Conservation (phyloP, 2,329 filamentous ascomycete genomes). For the Acrodontium crateriforme region DNA sequence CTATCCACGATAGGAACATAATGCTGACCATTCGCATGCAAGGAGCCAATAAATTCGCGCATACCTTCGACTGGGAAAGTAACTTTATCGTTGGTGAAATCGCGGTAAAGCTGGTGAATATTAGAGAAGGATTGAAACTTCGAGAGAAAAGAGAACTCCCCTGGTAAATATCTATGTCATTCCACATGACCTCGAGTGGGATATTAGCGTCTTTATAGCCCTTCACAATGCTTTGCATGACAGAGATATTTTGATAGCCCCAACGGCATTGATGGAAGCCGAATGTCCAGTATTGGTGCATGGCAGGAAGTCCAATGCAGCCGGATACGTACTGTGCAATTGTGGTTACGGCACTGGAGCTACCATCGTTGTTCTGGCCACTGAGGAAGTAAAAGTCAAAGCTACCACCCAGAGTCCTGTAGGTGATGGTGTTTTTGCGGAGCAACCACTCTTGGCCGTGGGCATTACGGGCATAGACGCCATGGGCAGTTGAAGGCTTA, state of each 20-base stretch:
- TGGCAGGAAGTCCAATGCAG: conserved; percentile 55
- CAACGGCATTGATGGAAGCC: conserved; percentile 76
- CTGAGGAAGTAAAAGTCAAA: conserved; percentile 51
- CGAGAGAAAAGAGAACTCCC: conserved; percentile 2
- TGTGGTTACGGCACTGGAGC: conserved; percentile 51
- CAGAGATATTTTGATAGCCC: conserved; percentile 60
- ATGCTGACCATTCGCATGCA: conserved; percentile 41
- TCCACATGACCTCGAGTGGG: conserved; percentile 24
- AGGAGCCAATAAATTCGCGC: conserved; percentile 34
- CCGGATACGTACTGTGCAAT: conserved; percentile 54
- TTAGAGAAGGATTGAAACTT: too few species aligned
- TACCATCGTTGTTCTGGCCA: conserved; percentile 34
- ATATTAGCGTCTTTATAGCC: conserved; percentile 39
- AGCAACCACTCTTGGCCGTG: conserved; percentile 23
- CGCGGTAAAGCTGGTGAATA: conserved; percentile 41
- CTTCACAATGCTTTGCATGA: conserved; percentile 43
- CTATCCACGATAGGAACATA: conserved; percentile 46
- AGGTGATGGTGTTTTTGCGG: conserved; percentile 13
- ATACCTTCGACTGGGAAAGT: conserved; percentile 43
- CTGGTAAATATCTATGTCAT: conserved; percentile 22
- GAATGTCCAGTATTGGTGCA: conserved; percentile 72
- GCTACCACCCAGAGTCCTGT: conserved; percentile 19
- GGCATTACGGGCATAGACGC: conserved; percentile 21
- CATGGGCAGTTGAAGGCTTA: conserved; percentile 12
- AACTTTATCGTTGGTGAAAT: conserved; percentile 42